These are phyloP conservation scores for Discostella stelligera DNA, from an alignment of 352 stramenopile genomes.

Conservation along the genomic window DNA sequence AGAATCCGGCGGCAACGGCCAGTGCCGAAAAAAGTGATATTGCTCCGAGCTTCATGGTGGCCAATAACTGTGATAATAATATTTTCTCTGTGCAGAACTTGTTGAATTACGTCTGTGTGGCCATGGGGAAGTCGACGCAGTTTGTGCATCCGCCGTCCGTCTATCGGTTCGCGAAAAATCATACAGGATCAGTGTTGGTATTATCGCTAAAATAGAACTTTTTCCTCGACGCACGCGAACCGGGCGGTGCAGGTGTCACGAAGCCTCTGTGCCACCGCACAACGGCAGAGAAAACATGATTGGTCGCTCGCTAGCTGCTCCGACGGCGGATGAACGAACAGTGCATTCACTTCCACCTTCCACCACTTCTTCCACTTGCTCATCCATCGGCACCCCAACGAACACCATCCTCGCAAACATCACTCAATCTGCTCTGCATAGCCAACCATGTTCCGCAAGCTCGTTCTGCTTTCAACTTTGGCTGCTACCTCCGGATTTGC, in stretches of 20 bases:
- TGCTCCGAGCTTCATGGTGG: conserved; percentile 32
- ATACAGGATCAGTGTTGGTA: background rate
- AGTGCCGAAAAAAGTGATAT: conserved; percentile 39
- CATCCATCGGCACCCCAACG: background rate
- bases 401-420: background rate
- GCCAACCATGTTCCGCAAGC: conserved; percentile 32
- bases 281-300: background rate
- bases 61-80: background rate
- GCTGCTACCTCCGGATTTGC: conserved; percentile 34
- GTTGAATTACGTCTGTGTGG: background rate
- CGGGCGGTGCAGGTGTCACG: too few species aligned
- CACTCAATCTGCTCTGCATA: background rate
- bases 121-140: background rate
- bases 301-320: background rate
- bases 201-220: background rate
- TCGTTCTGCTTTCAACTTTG: conserved; percentile 38
- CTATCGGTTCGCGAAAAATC: background rate
- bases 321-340: background rate
- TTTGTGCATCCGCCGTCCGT: background rate
- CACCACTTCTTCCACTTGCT: too few species aligned
- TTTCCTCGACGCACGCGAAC: background rate
- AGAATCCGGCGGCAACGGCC: conserved; percentile 32
- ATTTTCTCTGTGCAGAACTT: background rate
- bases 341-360: background rate
- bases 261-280: background rate